phyloP scores from a whole-genome alignment of 768 basidiomycete species.

The button mushroom (Agaricus bisporus) region DNA sequence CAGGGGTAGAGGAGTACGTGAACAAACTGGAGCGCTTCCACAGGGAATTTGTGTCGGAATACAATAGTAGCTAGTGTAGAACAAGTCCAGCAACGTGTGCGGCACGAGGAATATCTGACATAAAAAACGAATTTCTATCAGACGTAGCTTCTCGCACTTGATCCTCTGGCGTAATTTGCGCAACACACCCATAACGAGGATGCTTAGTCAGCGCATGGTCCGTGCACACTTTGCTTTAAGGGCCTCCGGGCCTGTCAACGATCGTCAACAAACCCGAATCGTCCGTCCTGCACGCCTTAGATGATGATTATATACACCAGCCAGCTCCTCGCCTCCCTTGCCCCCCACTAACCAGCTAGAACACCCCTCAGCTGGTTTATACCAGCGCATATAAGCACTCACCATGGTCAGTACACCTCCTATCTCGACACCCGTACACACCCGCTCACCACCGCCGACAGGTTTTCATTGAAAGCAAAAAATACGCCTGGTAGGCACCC shows the following conservation, averaged over 20 bases:
- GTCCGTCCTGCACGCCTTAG: constrained; percentile 22
- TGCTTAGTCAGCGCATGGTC: constrained; percentile 24
- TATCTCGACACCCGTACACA: constrained; percentile 2
- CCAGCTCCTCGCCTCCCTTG: constrained; percentile 20
- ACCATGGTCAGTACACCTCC: constrained; percentile 36
- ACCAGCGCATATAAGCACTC: constrained; percentile 16
- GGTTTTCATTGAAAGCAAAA: constrained; percentile 64
- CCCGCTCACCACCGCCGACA: constrained; percentile 21
- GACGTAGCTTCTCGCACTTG: constrained; percentile 1
- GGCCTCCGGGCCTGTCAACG: constrained; percentile 43
- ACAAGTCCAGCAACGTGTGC: neutral
- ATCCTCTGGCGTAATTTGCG: constrained; percentile 34
- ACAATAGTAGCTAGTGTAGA: neutral
- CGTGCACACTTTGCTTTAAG: constrained; percentile 30
- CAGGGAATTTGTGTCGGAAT: constrained; percentile 27
- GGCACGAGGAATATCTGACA: constrained; percentile 5
- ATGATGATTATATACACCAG: constrained; percentile 42
- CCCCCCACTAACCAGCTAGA: constrained; percentile 45
- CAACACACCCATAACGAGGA: constrained; percentile 15
- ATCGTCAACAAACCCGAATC: constrained; percentile 39
- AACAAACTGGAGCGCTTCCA: constrained; percentile 62
- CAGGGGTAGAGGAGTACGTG: constrained; percentile 91
- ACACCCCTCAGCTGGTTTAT: constrained; percentile 31
- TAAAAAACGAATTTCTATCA: constrained; percentile 8
- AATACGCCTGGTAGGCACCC: constrained; percentile 70